Percentiles rank a stretch among this genome's conserved stretches.
These are phyloP conservation scores for Potentilla sterilis DNA, from an alignment of 306 rosid species.

Conservation along the genomic window DNA sequence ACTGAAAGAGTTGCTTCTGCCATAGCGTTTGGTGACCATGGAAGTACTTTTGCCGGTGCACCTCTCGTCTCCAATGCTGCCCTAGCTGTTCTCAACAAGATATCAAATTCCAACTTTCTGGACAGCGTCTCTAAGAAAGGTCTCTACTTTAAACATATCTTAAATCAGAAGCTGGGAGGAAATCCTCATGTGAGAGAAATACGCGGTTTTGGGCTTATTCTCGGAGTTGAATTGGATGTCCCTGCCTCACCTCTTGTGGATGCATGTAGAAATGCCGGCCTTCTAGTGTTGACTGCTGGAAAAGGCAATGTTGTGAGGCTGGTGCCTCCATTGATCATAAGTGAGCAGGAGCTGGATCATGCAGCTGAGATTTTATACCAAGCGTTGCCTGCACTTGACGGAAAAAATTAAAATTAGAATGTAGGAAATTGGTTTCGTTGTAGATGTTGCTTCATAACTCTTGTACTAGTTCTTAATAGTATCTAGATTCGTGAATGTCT, in stretches of 20 bases:
- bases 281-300: conserved; percentile 76
- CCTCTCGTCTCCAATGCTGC: conserved; percentile 79
- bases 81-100: conserved; percentile 62
- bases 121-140: conserved; percentile 67
- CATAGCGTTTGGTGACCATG: conserved; percentile 77
- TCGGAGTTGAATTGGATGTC: conserved; percentile 77
- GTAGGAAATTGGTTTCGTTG: neutral
- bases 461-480: neutral
- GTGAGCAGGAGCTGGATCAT: conserved; percentile 69
- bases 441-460: conserved; percentile 11
- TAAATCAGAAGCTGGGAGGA: conserved; percentile 66
- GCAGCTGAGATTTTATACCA: conserved; percentile 57
- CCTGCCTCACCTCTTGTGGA: conserved; percentile 61
- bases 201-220: conserved; percentile 72
- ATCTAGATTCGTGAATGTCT: neutral
- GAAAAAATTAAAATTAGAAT: conserved; percentile 30
- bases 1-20: conserved; percentile 79
- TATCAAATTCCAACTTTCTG: conserved; percentile 62
- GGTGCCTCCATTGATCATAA: conserved; percentile 88
- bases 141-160: conserved; percentile 53
- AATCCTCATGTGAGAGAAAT: conserved; percentile 68
- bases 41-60: conserved; percentile 86
- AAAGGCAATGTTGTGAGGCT: conserved; percentile 79
- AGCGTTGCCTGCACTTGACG: conserved; percentile 52
- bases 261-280: conserved; percentile 74